phyloP scores from a whole-genome alignment of 2,329 filamentous ascomycete species.

The Chaetomiaceae sp. region DNA sequence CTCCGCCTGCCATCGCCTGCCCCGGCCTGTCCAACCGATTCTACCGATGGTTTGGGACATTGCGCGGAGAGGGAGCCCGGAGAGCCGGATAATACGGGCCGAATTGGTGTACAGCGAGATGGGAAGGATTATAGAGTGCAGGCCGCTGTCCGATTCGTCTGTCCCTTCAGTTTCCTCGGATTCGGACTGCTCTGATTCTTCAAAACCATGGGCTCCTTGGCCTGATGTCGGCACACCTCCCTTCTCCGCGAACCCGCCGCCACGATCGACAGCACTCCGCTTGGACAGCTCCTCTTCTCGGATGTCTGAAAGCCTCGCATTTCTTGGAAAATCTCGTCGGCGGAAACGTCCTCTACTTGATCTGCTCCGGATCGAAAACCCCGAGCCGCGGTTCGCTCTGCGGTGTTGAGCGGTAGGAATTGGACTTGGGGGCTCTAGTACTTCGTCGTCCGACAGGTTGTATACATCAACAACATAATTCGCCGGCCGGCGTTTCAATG shows the following conservation, averaged over 20 bases:
- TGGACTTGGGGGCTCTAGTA: not conserved
- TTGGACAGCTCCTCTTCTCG: not conserved
- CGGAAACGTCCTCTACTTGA: not conserved
- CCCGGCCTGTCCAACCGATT: conserved; percentile 11
- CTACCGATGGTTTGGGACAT: conserved; percentile 9
- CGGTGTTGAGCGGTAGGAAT: not conserved
- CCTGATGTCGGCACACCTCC: too few relatives aligned
- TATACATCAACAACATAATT: not conserved
- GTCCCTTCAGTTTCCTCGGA: not conserved
- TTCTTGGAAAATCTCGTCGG: not conserved
- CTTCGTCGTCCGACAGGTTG: conserved; percentile 3
- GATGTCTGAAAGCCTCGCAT: not conserved
- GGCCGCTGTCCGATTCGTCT: not conserved
- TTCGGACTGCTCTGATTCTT: not conserved
- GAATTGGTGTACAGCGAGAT: not conserved
- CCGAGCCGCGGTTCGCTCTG: not conserved
- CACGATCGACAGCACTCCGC: too few relatives aligned
- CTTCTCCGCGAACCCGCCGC: too few relatives aligned
- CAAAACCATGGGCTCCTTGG: not conserved
- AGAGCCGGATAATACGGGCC: not conserved
- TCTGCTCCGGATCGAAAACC: not conserved
- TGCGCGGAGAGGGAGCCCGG: not conserved
- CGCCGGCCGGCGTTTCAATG: not conserved
- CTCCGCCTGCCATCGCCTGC: not conserved
- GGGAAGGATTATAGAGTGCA: not conserved